Conservation (phyloP, 139 green algal genomes). For the Parachlorella kessleri region DNA sequence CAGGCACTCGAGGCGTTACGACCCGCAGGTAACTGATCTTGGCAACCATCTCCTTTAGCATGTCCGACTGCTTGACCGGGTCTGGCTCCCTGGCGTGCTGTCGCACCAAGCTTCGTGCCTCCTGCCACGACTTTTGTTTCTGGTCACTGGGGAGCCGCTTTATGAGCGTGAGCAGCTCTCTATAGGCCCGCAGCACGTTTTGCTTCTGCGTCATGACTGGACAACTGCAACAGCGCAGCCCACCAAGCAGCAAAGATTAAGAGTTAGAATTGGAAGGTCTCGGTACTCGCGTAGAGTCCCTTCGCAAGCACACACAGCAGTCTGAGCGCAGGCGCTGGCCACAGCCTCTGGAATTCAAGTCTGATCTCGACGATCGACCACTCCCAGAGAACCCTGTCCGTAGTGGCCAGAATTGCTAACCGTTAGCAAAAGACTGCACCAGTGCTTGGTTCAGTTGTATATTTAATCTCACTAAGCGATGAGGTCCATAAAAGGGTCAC, state of each 20-base stretch:
- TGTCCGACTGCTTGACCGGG: conserved; percentile 31
- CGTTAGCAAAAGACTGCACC: too few relatives aligned
- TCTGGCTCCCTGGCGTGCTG: conserved; percentile 35
- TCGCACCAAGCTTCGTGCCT: conserved; percentile 37
- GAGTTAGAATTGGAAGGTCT: too few relatives aligned
- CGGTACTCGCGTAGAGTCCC: too few relatives aligned
- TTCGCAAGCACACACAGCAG: too few relatives aligned
- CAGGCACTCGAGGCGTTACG: conserved; percentile 39
- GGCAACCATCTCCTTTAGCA: conserved; percentile 54
- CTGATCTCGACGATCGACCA: too few relatives aligned
- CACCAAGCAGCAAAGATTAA: neutral
- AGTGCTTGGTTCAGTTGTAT: too few relatives aligned
- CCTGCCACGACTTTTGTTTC: neutral
- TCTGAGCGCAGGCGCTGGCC: too few relatives aligned
- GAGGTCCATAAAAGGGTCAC: too few relatives aligned
- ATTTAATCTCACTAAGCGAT: too few relatives aligned
- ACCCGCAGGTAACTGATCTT: conserved; percentile 64
- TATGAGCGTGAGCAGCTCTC: conserved; percentile 52
- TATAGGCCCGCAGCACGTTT: conserved; percentile 46
- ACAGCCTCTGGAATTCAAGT: too few relatives aligned
- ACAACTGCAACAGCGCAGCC: neutral
- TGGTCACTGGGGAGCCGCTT: conserved; percentile 37
- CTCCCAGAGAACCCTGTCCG: too few relatives aligned
- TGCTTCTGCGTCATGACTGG: neutral
- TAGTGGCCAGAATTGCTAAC: too few relatives aligned